Percentiles rank a stretch among this genome's conserved stretches.
Evolutionary conservation across 1,284 basidiomycete species (phyloP).

Genomic region (Malassezia sp.): DNA sequence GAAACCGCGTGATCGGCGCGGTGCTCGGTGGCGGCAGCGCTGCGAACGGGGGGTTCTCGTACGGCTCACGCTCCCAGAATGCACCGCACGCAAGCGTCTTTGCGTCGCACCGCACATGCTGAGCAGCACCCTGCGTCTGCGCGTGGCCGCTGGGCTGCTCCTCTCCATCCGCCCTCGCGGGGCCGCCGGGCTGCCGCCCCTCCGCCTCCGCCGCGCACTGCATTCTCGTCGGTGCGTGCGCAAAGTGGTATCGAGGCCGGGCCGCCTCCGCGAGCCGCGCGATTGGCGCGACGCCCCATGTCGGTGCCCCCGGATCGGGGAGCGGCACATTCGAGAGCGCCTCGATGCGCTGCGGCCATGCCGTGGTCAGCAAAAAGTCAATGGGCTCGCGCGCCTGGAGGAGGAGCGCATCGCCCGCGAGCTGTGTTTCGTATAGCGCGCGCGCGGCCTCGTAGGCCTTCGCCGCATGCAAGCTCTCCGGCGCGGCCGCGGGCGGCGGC

Average conservation of each 20-base stretch:
- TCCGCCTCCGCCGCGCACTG: background rate
- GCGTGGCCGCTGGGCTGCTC: too few species aligned
- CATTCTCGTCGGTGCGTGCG: slow-evolving; percentile 29
- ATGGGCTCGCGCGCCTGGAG: slow-evolving; percentile 20
- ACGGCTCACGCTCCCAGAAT: slow-evolving; percentile 41
- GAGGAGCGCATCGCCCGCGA: slow-evolving; percentile 5
- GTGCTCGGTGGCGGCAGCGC: background rate
- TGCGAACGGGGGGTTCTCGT: slow-evolving; percentile 20
- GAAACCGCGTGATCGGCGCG: slow-evolving; percentile 27
- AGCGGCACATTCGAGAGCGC: slow-evolving; percentile 18
- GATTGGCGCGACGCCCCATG: slow-evolving; percentile 32
- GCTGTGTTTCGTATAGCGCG: slow-evolving; percentile 11
- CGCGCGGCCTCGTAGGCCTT: slow-evolving; percentile 1
- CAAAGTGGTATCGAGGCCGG: slow-evolving; percentile 36
- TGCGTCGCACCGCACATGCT: background rate
- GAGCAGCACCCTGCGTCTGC: too few species aligned
- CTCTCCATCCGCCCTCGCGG: too few species aligned
- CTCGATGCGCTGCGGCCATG: slow-evolving; percentile 33
- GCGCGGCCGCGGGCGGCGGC: slow-evolving; percentile 7
- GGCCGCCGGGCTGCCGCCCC: too few species aligned
- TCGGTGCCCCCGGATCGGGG: slow-evolving; percentile 21
- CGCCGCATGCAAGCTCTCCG: slow-evolving; percentile 23
- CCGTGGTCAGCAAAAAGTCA: slow-evolving; percentile 35
- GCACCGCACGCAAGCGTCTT: slow-evolving; percentile 21
- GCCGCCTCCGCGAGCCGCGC: slow-evolving; percentile 21